Conservation (phyloP, 2,329 filamentous ascomycete genomes). For the Botrytis sinoallii region DNA sequence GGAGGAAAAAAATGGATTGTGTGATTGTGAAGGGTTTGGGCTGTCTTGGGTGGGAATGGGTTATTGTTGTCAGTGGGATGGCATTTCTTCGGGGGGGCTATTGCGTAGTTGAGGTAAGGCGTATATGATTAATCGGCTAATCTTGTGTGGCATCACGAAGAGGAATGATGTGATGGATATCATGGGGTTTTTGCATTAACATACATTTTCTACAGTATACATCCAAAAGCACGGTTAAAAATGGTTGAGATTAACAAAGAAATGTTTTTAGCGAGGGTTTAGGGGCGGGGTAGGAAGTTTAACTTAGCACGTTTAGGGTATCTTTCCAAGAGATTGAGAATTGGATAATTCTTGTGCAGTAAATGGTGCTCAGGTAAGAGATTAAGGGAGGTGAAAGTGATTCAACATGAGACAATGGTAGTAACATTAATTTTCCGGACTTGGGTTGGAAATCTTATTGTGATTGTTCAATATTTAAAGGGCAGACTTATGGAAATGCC, state of each 20-base stretch:
- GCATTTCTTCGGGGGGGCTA: not conserved
- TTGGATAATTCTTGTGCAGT: not conserved
- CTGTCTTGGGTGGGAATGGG: not conserved
- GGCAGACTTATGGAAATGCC: not conserved
- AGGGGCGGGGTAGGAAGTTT: not conserved
- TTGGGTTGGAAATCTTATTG: not conserved
- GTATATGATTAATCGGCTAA: not conserved
- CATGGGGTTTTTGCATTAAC: not conserved
- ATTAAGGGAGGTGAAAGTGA: fast-evolving
- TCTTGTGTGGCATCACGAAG: not conserved
- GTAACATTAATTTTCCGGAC: not conserved
- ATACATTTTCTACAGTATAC: not conserved
- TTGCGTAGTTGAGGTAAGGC: not conserved
- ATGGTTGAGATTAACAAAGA: not conserved
- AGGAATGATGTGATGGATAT: not conserved
- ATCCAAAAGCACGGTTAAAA: not conserved
- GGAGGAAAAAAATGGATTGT: not conserved
- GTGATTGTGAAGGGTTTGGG: not conserved
- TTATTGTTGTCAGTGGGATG: not conserved
- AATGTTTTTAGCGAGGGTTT: not conserved
- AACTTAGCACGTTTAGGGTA: not conserved
- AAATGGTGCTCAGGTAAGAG: not conserved
- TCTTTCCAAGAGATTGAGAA: not conserved
- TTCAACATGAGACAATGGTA: not conserved
- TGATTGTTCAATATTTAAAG: not conserved